A percentile compares a stretch with the other conserved stretches of the same genome.
These are phyloP conservation scores for Pyrenula massariospora DNA, from an alignment of 495 filamentous ascomycete species.

Conservation along the genomic window DNA sequence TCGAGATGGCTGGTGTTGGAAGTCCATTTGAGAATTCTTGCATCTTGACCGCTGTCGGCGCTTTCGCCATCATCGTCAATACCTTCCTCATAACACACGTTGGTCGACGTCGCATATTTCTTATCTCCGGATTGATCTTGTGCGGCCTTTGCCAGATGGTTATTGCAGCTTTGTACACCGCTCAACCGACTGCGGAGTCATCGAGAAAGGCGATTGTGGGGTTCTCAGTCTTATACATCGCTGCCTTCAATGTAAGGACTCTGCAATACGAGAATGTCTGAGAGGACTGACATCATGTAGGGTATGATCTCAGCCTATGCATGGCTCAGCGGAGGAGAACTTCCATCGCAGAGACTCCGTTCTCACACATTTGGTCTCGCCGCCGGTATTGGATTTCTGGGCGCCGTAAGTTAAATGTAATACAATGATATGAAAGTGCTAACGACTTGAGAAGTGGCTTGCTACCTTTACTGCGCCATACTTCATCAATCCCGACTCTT, in stretches of 20 bases:
- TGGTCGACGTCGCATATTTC: constrained; percentile 41
- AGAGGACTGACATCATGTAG: neutral
- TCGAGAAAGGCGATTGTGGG: constrained; percentile 36
- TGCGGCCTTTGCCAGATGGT: constrained; percentile 44
- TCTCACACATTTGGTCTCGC: constrained; percentile 47
- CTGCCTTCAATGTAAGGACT: constrained; percentile 38
- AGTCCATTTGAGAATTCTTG: constrained; percentile 48
- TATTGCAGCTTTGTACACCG: constrained; percentile 41
- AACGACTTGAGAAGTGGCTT: constrained; percentile 23
- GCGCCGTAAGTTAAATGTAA: constrained; percentile 11
- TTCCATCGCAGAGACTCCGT: constrained; percentile 35
- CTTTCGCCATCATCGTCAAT: constrained; percentile 45
- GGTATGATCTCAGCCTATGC: constrained; percentile 23
- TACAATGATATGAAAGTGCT: neutral
- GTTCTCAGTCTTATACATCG: constrained; percentile 43
- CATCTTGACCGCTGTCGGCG: constrained; percentile 41
- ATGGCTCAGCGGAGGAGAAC: constrained; percentile 45
- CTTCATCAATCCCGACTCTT: constrained; percentile 44
- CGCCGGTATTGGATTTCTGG: constrained; percentile 38
- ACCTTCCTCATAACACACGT: constrained; percentile 37
- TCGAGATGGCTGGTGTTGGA: constrained; percentile 48
- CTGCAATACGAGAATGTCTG: too few species aligned
- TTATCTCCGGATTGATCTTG: constrained; percentile 35
- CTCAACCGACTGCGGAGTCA: constrained; percentile 23
- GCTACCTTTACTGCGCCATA: constrained; percentile 48